Evolutionary conservation across 2,329 filamentous ascomycete genomes (phyloP), one percentile per base, ranked within the genome.

Genomic region (Pezizomycotina sp.): DNA sequence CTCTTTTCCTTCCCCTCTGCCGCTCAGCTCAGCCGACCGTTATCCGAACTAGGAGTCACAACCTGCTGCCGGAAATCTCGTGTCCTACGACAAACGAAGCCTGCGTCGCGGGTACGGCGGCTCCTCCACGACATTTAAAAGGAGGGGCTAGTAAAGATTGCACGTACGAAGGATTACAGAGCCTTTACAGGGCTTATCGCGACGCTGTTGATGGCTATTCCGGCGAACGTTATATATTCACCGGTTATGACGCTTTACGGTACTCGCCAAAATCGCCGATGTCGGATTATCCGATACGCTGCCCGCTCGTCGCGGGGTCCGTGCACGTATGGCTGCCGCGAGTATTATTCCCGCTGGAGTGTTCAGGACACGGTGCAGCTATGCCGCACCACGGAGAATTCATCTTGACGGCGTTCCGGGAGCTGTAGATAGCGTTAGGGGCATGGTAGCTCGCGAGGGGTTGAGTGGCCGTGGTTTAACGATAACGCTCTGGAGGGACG

Each of bases 41-140:
- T 69, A 2, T 57, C 78, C 19, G 81, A 86, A 52, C 69, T 95
- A 31, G 89, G 89, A 43, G 81, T 95, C 36, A 92, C 84, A 10
- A 74, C 84, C 24, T 98, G 89, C 60, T 98, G 89, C 55, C 75
- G 89, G 86, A 98, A 57, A 86, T 98, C 22, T 98, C 95, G 58
- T 98, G 92, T 66, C 84, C 82, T 48, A 84, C 91, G 54, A 79
- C 76, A 56, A 69, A 75, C 15, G 76, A 82, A 40, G 72, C 77
- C 47, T 92, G 84, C 55, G 64, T 92, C 45, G 77, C 78, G n/a
- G 70, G 69, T 3, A 74, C 75, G 5, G 77, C 91, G 52, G 72
- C 77, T 45, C 75, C 89, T 92, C 57, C 84, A 75, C 50, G 91
- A 84, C 6, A 98, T 89, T 0, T 66, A 92, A n/a, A n/a, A n/a